Evolutionary conservation across 306 rosid species (phyloP).

Genomic region (Arachis stenosperma): DNA sequence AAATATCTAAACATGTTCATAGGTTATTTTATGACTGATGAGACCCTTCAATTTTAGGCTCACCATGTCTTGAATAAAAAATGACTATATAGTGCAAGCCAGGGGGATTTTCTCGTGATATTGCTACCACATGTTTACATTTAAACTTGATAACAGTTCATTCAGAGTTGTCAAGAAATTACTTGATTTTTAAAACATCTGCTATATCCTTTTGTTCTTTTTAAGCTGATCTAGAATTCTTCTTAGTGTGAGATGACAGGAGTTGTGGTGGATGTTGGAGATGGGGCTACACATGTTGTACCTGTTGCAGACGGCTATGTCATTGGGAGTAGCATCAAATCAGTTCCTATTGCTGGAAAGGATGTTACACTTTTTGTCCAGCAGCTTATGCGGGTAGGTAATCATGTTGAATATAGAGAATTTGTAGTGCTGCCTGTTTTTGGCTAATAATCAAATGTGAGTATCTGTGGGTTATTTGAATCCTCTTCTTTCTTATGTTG

Average conservation of each 20-base stretch:
- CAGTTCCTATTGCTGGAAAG: constrained; percentile 90
- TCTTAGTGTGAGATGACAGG: constrained; percentile 99
- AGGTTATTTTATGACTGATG: constrained; percentile 8
- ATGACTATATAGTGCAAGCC: too few relatives aligned
- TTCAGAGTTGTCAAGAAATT: constrained; percentile 14
- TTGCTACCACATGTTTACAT: constrained; percentile 8
- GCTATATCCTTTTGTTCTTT: constrained; percentile 25
- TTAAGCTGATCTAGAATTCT: constrained; percentile 58
- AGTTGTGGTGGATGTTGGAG: constrained; percentile 97
- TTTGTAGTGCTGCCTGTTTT: neutral
- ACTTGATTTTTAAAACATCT: neutral
- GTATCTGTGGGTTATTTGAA: constrained; percentile 12
- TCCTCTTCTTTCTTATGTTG: constrained; percentile 4
- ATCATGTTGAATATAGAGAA: neutral
- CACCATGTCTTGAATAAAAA: constrained; percentile 12
- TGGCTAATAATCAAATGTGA: constrained; percentile 3
- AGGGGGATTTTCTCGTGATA: too few relatives aligned
- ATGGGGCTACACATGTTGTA: constrained; percentile 92
- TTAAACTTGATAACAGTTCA: constrained; percentile 1
- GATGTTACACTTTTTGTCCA: constrained; percentile 93
- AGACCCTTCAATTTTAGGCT: constrained; percentile 17
- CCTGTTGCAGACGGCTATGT: constrained; percentile 99
- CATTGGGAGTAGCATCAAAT: constrained; percentile 96
- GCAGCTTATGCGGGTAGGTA: constrained; percentile 94
- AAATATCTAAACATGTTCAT: constrained; percentile 13